Base-by-base conservation (phyloP, 495 filamentous ascomycete species). In the Xylaria sp. region DNA sequence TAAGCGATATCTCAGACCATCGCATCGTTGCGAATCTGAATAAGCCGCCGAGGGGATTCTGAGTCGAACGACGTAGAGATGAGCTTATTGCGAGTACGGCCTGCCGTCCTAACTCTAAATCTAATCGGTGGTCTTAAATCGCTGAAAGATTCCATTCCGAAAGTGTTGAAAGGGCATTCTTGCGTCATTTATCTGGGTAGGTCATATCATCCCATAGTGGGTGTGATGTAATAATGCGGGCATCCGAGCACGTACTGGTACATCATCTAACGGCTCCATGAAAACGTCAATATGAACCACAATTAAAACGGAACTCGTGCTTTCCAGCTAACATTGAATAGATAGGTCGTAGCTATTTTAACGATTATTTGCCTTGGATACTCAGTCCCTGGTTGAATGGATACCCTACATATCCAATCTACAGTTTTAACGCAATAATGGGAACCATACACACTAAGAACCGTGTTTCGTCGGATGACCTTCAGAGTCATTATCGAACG, bases 21-120 rank as follows among this genome's bases (percentile, higher is more conserved):
- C 14, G 14, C 17, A 44, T 43, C 26, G 19, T n/a, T 53, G 21
- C 17, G 17, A 31, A 14, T 12, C n/a, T 58, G 40, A 46, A 44
- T 44, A 17, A 31, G 40, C 29, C 2, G 55, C 12, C 21, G 5
- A 31, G 7, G 9, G 63, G 21, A n/a, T 40, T 58, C 40, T 43
- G 33, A 24, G 65, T 58, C 46, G 52, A 35, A 37, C 65, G 65
- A 31, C 65, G 50, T 67, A 37, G 63, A 53, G 62, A 67, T 53
- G 48, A 67, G 48, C 41, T 17, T 37, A 37, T 29, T 66, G 12
- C 63, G 17, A 21, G 43, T 33, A 41, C n/a, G 46, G 8, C 6
- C 9, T 19, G 35, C 14, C 35, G 37, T 33, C 24, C 6, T n/a
- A 21, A 58, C 35, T 29, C 35, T 17, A 55, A 35, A 29, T 40